These are phyloP conservation scores for Powellomyces hirtus DNA, from an alignment of 192 early-diverging fungal species.

Conservation along the genomic window DNA sequence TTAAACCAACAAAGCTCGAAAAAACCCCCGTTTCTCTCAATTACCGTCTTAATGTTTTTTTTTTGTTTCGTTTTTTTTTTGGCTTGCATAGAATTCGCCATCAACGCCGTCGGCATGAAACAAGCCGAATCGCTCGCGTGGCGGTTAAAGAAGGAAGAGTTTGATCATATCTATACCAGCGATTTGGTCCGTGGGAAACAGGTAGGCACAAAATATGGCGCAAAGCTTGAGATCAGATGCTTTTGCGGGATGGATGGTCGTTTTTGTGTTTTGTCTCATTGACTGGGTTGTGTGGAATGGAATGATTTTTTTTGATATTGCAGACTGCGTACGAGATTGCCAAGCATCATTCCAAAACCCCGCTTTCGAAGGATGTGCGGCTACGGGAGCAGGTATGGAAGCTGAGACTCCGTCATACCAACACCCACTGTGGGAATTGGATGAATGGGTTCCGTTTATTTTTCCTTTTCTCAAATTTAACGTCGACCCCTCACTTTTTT, in stretches of 20 bases:
- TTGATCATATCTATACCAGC: conserved; percentile 49
- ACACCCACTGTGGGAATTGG: too few species aligned
- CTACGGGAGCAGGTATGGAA: conserved; percentile 41
- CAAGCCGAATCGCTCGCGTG: conserved; percentile 39
- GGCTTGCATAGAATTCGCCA: conserved; percentile 24
- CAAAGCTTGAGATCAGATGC: too few species aligned
- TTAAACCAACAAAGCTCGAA: neutral
- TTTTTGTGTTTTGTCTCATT: too few species aligned
- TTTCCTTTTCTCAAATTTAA: too few species aligned
- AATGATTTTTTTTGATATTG: neutral
- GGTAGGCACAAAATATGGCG: too few species aligned
- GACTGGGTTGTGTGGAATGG: too few species aligned
- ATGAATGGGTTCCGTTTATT: too few species aligned
- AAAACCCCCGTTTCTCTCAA: too few species aligned
- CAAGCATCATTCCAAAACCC: conserved; percentile 33
- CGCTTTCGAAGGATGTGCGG: conserved; percentile 30
- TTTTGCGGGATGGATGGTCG: too few species aligned
- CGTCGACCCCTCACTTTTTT: too few species aligned
- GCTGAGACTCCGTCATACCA: too few species aligned
- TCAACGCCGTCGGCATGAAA: conserved; percentile 39
- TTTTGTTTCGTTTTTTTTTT: neutral
- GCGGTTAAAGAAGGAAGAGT: conserved; percentile 40
- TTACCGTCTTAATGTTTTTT: neutral
- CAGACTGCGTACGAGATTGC: conserved; percentile 47
- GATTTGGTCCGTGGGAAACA: conserved; percentile 40